Evolutionary conservation across 2,329 filamentous ascomycete species (phyloP).

Genomic region (Alternaria angustiovoidea): DNA sequence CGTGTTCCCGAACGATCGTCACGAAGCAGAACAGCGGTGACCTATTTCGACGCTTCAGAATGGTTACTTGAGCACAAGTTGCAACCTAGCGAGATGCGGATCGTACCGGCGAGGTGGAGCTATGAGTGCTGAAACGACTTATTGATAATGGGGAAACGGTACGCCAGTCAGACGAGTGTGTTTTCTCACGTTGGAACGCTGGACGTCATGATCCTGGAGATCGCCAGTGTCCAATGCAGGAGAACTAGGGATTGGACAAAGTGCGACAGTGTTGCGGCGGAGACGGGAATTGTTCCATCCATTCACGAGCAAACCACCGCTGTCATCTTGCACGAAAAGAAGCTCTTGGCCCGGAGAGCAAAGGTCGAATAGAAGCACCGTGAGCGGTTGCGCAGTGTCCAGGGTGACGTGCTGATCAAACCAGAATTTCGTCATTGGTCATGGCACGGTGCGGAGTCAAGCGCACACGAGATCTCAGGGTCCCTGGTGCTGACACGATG

Average conservation of each 20-base stretch:
- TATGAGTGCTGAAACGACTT: slow-evolving; percentile 18
- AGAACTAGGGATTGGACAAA: slow-evolving; percentile 3
- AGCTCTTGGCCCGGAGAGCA: slow-evolving; percentile 22
- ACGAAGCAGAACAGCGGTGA: slow-evolving; percentile 34
- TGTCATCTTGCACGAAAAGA: slow-evolving; percentile 9
- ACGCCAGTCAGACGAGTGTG: slow-evolving; percentile 20
- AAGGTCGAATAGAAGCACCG: slow-evolving; percentile 21
- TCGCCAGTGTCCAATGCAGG: slow-evolving; percentile 27
- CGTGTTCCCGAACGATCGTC: slow-evolving; percentile 29
- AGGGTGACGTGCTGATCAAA: slow-evolving; percentile 34
- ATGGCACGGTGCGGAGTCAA: slow-evolving; percentile 7
- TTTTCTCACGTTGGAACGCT: slow-evolving; percentile 17
- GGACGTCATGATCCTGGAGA: slow-evolving; percentile 35
- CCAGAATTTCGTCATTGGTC: slow-evolving; percentile 20
- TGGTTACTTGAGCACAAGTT: neutral
- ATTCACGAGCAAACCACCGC: slow-evolving; percentile 1
- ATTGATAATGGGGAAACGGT: slow-evolving; percentile 13
- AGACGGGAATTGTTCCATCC: slow-evolving; percentile 13
- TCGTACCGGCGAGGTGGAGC: slow-evolving; percentile 24
- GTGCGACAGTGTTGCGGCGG: slow-evolving; percentile 11
- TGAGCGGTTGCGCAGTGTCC: slow-evolving; percentile 17
- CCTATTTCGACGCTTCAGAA: slow-evolving; percentile 1
- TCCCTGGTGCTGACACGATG: neutral
- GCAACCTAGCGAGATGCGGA: slow-evolving; percentile 21
- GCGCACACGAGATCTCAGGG: neutral